phyloP scores from a whole-genome alignment of 345 rosid genomes.

The Pugionium dolabratum region DNA sequence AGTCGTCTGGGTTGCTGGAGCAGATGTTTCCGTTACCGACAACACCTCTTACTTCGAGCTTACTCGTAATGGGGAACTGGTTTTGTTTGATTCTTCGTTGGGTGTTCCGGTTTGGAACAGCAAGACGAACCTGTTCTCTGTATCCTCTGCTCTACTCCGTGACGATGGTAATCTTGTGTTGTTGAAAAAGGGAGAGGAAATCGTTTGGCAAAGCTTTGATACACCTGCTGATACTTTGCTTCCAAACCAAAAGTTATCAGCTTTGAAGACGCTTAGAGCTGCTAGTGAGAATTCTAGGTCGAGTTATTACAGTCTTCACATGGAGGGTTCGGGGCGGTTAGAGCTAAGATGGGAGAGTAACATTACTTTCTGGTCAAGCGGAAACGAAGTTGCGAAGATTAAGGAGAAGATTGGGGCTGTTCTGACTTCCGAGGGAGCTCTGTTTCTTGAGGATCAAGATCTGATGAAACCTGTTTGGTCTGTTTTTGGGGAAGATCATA shows the following conservation, averaged over 20 bases:
- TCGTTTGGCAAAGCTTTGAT: conserved; percentile 80
- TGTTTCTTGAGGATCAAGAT: conserved; percentile 50
- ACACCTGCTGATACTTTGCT: conserved; percentile 69
- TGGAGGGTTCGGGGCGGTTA: conserved; percentile 56
- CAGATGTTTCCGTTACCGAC: conserved; percentile 50
- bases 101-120: conserved; percentile 58
- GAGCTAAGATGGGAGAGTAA: conserved; percentile 72
- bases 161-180: conserved; percentile 77
- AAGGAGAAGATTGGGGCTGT: conserved; percentile 53
- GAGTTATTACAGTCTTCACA: conserved; percentile 68
- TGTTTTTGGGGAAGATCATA: conserved; percentile 68
- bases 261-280: conserved; percentile 57
- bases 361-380: conserved; percentile 58
- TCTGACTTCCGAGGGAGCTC: conserved; percentile 58
- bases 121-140: conserved; percentile 53
- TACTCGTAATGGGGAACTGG: conserved; percentile 55
- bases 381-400: conserved; percentile 37
- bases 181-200: conserved; percentile 43
- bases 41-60: conserved; percentile 70
- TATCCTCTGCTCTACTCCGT: conserved; percentile 57
- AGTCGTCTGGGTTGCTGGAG: conserved; percentile 84
- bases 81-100: conserved; percentile 57
- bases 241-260: conserved; percentile 63
- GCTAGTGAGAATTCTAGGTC: conserved; percentile 56
- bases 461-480: conserved; percentile 52